Conservation (phyloP, 163 green algal genomes). For the Volvox carteri region DNA sequence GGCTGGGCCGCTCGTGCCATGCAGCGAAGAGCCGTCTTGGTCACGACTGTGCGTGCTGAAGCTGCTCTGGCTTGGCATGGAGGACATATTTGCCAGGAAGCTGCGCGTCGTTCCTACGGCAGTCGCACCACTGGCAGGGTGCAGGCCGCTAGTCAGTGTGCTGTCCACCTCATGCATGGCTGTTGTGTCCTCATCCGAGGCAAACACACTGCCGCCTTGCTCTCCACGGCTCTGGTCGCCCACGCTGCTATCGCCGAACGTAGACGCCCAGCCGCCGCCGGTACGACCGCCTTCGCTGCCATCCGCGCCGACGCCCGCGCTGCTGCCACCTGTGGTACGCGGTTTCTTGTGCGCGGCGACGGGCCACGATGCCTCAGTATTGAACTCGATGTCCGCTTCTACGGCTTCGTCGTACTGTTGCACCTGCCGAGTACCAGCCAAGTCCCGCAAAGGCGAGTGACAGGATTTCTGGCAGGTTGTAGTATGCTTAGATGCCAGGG, state of each 20-base stretch:
- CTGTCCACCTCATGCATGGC: background rate
- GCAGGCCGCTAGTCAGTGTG: background rate
- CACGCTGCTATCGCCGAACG: background rate
- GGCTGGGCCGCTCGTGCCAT: background rate
- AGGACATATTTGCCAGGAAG: background rate
- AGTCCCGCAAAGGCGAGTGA: background rate
- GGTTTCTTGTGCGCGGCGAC: background rate
- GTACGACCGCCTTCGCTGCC: background rate
- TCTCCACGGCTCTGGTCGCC: background rate
- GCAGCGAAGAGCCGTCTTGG: background rate
- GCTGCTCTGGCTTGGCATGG: background rate
- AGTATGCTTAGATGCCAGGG: too few relatives aligned
- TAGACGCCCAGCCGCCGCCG: background rate
- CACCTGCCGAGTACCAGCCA: background rate
- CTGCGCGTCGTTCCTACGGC: background rate
- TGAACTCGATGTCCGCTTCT: constrained; percentile 28
- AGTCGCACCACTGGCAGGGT: background rate
- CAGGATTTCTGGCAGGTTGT: too few relatives aligned
- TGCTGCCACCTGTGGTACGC: background rate
- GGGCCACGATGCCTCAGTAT: constrained; percentile 16
- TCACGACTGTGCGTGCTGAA: background rate
- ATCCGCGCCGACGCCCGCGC: background rate
- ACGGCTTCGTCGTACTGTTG: constrained; percentile 50
- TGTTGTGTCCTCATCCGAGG: background rate
- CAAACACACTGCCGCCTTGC: background rate